Conservation (phyloP, 345 rosid genomes). For the Viola odorata region DNA sequence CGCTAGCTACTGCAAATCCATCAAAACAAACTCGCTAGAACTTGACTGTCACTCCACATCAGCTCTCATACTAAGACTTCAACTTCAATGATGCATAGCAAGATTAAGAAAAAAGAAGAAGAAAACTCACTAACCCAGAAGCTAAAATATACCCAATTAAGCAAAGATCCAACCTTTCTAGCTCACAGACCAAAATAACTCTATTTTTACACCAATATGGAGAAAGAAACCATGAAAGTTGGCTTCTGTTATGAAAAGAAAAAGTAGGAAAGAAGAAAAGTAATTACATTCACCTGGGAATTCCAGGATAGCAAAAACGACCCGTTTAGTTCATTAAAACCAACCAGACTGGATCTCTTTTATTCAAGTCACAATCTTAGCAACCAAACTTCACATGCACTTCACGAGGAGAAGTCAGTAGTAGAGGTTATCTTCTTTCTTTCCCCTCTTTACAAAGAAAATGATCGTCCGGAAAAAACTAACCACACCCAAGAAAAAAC, state of each 20-base stretch:
- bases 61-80: neutral
- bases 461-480: conserved; percentile 22
- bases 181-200: conserved; percentile 12
- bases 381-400: conserved; percentile 56
- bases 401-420: conserved; percentile 24
- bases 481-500: conserved; percentile 1
- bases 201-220: conserved; percentile 7
- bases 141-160: conserved; percentile 10
- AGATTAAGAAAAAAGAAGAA: neutral
- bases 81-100: conserved; percentile 5
- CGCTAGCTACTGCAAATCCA: conserved; percentile 17
- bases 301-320: conserved; percentile 25
- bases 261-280: conserved; percentile 14
- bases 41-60: conserved; percentile 12
- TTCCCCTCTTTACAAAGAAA: conserved; percentile 35
- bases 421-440: neutral
- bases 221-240: neutral
- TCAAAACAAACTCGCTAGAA: conserved; percentile 16
- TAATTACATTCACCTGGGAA: conserved; percentile 32
- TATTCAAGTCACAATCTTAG: conserved; percentile 3
- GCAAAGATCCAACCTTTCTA: conserved; percentile 15
- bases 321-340: conserved; percentile 34
- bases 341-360: conserved; percentile 31
- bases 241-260: neutral
- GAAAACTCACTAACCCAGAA: conserved; percentile 1